Base-by-base conservation (phyloP, 1,284 basidiomycete genomes). In the Coniferiporia weirii region DNA sequence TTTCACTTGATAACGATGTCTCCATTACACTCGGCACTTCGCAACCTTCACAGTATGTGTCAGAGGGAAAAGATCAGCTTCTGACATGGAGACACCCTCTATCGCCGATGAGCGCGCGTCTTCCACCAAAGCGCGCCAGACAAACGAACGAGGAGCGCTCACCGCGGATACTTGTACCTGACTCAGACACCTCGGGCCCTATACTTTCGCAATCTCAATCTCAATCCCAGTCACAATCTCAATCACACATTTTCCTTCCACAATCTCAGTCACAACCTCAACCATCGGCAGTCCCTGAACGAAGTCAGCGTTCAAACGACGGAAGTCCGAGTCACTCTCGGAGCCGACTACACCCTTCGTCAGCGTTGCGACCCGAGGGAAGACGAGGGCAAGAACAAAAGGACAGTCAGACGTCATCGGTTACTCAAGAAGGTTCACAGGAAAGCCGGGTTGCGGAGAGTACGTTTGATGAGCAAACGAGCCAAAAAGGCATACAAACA, bases 141-240 rank as follows among this genome's bases (percentile, higher is more conserved):
- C 38, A 40, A 15, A 3, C 9, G 40, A 10, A 47, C 19, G 45
- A 19, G 38, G 53, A 44, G 17, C 52, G 44, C 19, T 32, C 43
- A 13, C 54, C 59, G 38, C 47, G 54, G 19, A 52, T 60, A 17
- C 50, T 60, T 20, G 59, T 60, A 9, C 59, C 59, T 12, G 59
- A 60, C 40, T 60, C 59, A n/a, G 59, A 60, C 27, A 52, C 49
- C 12, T 60, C 59, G n/a, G 54, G 48, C 2, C 43, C 27, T 27
- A 9, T 38, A 9, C 51, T 52, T 8, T 58, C 57, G 32, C 57
- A 58, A 32, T 54, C 52, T 20, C 58, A 59, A 17, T 60, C 59
- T 4, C 59, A 60, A 43, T 56, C 58, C 9, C 58, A 54, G 47
- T 59, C 59, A 17, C 54, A 52, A 15, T 49, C 58, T 12, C 52